Evolutionary conservation across 441 rosid genomes (phyloP), one percentile per base, ranked within the genome.

Genomic region (Manihot esculenta): DNA sequence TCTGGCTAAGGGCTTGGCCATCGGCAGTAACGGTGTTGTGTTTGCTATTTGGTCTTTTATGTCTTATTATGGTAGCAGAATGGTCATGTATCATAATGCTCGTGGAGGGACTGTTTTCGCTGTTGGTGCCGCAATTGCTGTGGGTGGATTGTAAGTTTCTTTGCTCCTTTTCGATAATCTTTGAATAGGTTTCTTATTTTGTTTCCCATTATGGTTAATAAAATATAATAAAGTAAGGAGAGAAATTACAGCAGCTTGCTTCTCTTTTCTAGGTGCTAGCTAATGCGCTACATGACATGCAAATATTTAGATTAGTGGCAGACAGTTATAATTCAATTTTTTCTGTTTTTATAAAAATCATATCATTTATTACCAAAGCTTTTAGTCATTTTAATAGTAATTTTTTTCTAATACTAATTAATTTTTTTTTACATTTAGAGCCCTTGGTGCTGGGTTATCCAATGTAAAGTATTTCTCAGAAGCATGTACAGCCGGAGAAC

Each of bases 1-100:
- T 6, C 57, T 92, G 60, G 92, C 93, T 17, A 88, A 92, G 68
- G 97, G 97, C 8, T 49, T 89, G 56, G 89, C 95, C 10, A 78
- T 93, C 30, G 98, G 97, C 17, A 89, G 98, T 73, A 90, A 85
- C 48, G 93, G 89, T 33, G 72, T 89, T 49, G 85, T 85, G 24
- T 89, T 85, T 51, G 92, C 84, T 1, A 82, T 89, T 72, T 89
- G 98, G 98, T 79, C 93, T 23, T 86, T 89, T 70, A 75, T 90
- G 91, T 73, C 87, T 58, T 93, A 86, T 58, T 93, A 88, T 68
- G 92, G 98, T 0, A 89, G 98, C 71, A 80, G 88, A 57, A 72
- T 93, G 91, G 98, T 89, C 72, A 93, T 90, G 95, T 86, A 93
- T 78, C 88, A 90, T 71, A 87, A 86, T 6, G 87, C 95, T 56